These are phyloP conservation scores for Delitschia confertaspora DNA, from an alignment of 495 filamentous ascomycete species.

Conservation along the genomic window DNA sequence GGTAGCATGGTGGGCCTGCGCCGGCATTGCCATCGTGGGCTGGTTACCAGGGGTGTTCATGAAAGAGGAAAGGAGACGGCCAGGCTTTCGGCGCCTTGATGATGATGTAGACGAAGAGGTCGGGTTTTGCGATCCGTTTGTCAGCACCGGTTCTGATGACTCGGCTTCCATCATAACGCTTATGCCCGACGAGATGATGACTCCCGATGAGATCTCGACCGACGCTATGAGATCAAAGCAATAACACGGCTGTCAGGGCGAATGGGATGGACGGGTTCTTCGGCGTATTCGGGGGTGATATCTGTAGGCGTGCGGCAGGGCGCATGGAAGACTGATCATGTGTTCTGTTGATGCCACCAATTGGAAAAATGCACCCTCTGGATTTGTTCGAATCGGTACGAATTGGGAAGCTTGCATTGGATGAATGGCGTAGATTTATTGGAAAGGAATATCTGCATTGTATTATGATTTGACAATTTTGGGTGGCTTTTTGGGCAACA, in stretches of 20 bases:
- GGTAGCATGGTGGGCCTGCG: constrained; percentile 85
- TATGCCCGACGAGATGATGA: constrained; percentile 11
- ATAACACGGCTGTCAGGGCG: too few species aligned
- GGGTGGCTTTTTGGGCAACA: constrained; percentile 13
- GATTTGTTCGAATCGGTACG: too few species aligned
- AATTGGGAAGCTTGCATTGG: too few species aligned
- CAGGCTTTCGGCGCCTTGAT: constrained; percentile 10
- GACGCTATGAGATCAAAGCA: constrained; percentile 13
- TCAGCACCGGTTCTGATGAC: constrained; percentile 13
- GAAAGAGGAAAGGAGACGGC: constrained; percentile 29
- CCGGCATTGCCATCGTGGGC: constrained; percentile 63
- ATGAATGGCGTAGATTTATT: too few species aligned
- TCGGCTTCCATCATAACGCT: constrained; percentile 22
- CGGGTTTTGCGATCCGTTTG: constrained; percentile 9
- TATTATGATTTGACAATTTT: too few species aligned
- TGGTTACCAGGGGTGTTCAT: constrained; percentile 46
- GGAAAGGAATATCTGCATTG: constrained; percentile 3
- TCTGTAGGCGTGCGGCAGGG: too few species aligned
- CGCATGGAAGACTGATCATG: too few species aligned
- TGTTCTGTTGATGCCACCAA: too few species aligned
- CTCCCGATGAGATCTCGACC: background rate
- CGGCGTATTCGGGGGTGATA: constrained; percentile 1
- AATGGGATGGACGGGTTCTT: too few species aligned
- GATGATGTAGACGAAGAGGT: constrained; percentile 21
- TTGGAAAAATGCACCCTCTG: too few species aligned